Evolutionary conservation across 192 early-diverging fungal species (phyloP).

Genomic region (Entomortierella lignicola): DNA sequence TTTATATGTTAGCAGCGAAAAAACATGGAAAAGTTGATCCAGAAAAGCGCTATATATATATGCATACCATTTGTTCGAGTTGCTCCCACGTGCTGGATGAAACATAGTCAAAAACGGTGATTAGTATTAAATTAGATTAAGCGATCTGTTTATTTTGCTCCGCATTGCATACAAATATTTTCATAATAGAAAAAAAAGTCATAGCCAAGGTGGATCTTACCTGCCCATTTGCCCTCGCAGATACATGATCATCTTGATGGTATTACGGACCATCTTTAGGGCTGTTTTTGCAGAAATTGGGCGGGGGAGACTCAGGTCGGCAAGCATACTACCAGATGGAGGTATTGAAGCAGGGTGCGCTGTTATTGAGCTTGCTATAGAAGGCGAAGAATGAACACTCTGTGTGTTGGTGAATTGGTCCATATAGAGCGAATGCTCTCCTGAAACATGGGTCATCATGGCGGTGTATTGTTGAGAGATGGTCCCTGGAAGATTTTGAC

Average conservation of each 20-base stretch:
- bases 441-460: no score
- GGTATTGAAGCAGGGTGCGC: background rate
- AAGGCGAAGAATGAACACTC: background rate
- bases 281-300: slow-evolving; percentile 25
- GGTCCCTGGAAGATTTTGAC: no score
- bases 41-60: background rate
- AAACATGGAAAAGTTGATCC: background rate
- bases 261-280: slow-evolving; percentile 12
- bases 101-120: background rate
- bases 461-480: no score
- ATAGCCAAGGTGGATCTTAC: slow-evolving; percentile 1
- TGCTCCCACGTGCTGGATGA: slow-evolving; percentile 42
- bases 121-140: background rate
- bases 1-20: background rate
- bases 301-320: slow-evolving; percentile 18
- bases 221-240: slow-evolving; percentile 33
- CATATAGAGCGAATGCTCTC: no score
- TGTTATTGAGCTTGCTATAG: background rate
- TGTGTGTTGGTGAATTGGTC: no score
- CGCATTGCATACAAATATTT: background rate
- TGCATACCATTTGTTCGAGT: slow-evolving; percentile 21
- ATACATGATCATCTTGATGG: slow-evolving; percentile 29
- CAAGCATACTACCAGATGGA: slow-evolving; percentile 4
- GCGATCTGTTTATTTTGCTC: background rate
- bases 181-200: background rate